These are phyloP conservation scores for Fagopyrum esculentum DNA, from an alignment of 148 eudicot species.

Conservation along the genomic window DNA sequence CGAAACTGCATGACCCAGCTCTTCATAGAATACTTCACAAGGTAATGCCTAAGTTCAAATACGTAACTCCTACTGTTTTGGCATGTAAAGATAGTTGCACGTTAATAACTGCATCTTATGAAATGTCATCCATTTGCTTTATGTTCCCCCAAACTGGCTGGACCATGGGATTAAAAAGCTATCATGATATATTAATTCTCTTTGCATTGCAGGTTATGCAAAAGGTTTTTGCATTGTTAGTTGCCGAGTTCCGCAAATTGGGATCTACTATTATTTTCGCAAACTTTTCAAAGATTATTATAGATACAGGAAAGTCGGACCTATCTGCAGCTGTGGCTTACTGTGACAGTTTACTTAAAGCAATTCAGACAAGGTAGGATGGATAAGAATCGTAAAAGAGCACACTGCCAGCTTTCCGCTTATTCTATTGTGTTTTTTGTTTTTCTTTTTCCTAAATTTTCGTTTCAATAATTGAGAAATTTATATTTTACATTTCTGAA, in stretches of 20 bases:
- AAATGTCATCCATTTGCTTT: neutral
- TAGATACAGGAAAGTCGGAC: constrained; percentile 91
- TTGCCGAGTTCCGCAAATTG: constrained; percentile 91
- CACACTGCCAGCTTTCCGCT: neutral
- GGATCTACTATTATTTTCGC: constrained; percentile 88
- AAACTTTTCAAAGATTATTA: constrained; percentile 70
- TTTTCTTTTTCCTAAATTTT: neutral
- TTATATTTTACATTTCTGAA: neutral
- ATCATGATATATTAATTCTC: neutral
- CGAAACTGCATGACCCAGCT: constrained; percentile 95
- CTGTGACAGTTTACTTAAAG: constrained; percentile 76
- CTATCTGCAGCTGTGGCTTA: constrained; percentile 83
- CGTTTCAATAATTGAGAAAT: neutral
- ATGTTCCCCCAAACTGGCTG: neutral
- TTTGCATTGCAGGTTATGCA: constrained; percentile 67
- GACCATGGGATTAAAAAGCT: neutral
- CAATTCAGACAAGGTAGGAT: constrained; percentile 64
- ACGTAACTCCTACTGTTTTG: neutral
- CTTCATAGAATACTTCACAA: constrained; percentile 91
- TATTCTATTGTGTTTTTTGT: neutral
- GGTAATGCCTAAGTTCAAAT: constrained; percentile 30
- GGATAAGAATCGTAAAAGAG: neutral
- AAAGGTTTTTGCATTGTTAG: constrained; percentile 83
- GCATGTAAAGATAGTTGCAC: neutral
- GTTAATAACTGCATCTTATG: neutral